A percentile compares a stretch with the other conserved stretches of the same genome.
These are phyloP conservation scores for Infundibulicybe gibba DNA, from an alignment of 768 basidiomycete genomes.

Conservation along the genomic window DNA sequence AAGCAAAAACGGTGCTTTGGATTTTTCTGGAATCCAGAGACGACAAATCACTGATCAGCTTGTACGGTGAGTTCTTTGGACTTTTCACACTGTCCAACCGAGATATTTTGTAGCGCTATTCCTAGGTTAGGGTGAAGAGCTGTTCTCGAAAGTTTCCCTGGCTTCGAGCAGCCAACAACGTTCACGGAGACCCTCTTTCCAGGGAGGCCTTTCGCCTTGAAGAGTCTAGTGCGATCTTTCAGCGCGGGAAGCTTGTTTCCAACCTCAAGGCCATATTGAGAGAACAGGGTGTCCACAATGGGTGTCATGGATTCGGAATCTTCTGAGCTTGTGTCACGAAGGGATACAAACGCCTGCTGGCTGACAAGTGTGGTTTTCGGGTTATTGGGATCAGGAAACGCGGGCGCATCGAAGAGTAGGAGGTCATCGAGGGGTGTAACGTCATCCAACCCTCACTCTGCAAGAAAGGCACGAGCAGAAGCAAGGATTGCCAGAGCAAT, in stretches of 20 bases:
- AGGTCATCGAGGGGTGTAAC: conserved; percentile 25
- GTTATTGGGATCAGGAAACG: conserved; percentile 31
- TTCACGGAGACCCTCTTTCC: conserved; percentile 26
- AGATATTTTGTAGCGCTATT: conserved; percentile 25
- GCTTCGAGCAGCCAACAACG: conserved; percentile 25
- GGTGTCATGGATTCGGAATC: conserved; percentile 16
- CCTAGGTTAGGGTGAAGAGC: conserved; percentile 27
- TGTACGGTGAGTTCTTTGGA: no score
- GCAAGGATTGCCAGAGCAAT: no score
- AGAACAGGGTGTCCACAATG: conserved; percentile 16
- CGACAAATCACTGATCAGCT: no score
- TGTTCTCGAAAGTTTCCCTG: conserved; percentile 21
- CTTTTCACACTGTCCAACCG: no score
- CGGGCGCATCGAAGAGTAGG: conserved; percentile 35
- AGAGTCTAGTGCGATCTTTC: conserved; percentile 26
- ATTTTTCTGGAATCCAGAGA: no score
- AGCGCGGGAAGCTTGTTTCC: conserved; percentile 20
- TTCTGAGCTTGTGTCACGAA: conserved; percentile 24
- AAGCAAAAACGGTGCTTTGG: no score
- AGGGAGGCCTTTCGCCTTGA: conserved; percentile 26
- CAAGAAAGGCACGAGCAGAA: conserved; percentile 7
- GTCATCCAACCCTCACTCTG: conserved; percentile 11
- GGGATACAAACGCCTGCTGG: conserved; percentile 32
- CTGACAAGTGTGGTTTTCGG: conserved; percentile 24
- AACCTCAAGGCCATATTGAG: conserved; percentile 25